Percentiles rank a stretch among this genome's conserved stretches.
These are phyloP conservation scores for Diutina siamensis DNA, from an alignment of 1,139 yeast species.

Conservation along the genomic window DNA sequence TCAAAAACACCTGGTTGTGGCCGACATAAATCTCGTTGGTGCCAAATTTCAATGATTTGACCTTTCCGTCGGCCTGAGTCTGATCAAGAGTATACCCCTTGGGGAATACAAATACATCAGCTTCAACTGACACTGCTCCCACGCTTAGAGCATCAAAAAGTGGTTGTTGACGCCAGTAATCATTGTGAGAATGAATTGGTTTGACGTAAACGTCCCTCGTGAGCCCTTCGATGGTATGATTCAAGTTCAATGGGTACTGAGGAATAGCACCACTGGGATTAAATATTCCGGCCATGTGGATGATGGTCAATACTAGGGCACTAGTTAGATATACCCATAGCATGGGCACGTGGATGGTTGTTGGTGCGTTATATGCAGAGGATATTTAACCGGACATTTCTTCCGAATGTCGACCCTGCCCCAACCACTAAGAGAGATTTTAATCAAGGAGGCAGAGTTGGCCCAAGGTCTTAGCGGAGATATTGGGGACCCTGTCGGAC, in stretches of 20 bases:
- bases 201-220: constrained; percentile 39
- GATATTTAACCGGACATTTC: not conserved
- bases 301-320: not conserved
- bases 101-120: constrained; percentile 54
- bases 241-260: not conserved
- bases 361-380: no score
- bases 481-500: no score
- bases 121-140: constrained; percentile 57
- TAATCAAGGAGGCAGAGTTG: no score
- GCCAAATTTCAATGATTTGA: constrained; percentile 13
- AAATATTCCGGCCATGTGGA: constrained; percentile 1
- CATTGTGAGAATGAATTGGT: constrained; percentile 64
- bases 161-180: constrained; percentile 59
- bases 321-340: not conserved
- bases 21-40: constrained; percentile 48
- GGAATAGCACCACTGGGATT: not conserved
- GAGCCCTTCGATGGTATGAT: constrained; percentile 17
- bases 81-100: constrained; percentile 12
- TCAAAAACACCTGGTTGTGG: constrained; percentile 41
- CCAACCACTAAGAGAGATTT: no score
- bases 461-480: no score
- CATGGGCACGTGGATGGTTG: constrained; percentile 3
- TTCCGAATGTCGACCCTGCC: no score
- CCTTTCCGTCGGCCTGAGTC: not conserved
- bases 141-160: constrained; percentile 47